phyloP scores from a whole-genome alignment of 768 basidiomycete species.

The Serendipita indica region DNA sequence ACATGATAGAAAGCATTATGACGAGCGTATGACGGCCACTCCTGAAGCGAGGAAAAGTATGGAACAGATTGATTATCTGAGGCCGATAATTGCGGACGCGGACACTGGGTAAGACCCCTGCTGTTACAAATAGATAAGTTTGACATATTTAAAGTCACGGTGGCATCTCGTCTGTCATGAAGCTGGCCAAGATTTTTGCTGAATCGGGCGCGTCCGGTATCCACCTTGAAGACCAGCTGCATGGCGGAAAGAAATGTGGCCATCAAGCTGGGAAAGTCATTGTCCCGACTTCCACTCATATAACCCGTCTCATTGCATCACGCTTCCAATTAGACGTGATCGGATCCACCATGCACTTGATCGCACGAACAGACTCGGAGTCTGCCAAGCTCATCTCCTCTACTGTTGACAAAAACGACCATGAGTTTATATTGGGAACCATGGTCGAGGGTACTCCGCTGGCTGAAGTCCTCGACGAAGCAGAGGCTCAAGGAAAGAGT shows the following conservation, averaged over 20 bases:
- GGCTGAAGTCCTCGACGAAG: slow-evolving; percentile 54
- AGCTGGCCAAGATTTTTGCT: slow-evolving; percentile 86
- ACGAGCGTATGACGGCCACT: slow-evolving; percentile 58
- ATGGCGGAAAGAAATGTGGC: slow-evolving; percentile 92
- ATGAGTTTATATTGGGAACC: slow-evolving; percentile 33
- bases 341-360: slow-evolving; percentile 73
- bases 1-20: slow-evolving; percentile 87
- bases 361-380: slow-evolving; percentile 87
- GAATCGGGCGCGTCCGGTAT: slow-evolving; percentile 84
- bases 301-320: slow-evolving; percentile 68
- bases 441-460: slow-evolving; percentile 31
- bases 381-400: slow-evolving; percentile 72
- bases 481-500: slow-evolving; percentile 44
- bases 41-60: slow-evolving; percentile 50
- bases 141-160: slow-evolving; percentile 49
- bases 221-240: slow-evolving; percentile 87
- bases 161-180: slow-evolving; percentile 87
- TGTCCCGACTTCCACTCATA: slow-evolving; percentile 77
- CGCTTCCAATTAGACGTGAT: slow-evolving; percentile 86
- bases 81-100: slow-evolving; percentile 88
- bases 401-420: slow-evolving; percentile 69
- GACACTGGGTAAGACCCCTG: slow-evolving; percentile 63
- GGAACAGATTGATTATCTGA: slow-evolving; percentile 73
- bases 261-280: slow-evolving; percentile 87
- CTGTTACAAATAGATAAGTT: background rate